Conservation (phyloP, 2,329 filamentous ascomycete species). For the Hypoxylon sp. region DNA sequence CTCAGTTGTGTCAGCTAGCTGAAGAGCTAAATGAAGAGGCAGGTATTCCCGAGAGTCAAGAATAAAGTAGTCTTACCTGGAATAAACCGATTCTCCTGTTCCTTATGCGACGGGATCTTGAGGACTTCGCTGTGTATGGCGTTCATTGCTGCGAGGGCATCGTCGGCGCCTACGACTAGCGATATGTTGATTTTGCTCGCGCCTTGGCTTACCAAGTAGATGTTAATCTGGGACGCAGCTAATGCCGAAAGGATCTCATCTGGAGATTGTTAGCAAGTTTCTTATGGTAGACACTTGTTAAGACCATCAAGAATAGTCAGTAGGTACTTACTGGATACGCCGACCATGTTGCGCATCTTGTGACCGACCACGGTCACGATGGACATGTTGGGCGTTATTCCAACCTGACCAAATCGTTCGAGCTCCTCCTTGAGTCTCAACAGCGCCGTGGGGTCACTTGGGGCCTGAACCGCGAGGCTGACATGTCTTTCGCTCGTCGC, state of each 20-base stretch:
- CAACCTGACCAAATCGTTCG: slow-evolving; percentile 50
- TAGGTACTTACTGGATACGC: slow-evolving; percentile 50
- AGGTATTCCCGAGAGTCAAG: slow-evolving; percentile 13
- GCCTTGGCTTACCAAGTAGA: slow-evolving; percentile 52
- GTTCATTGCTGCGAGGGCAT: slow-evolving; percentile 51
- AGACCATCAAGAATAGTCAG: background rate
- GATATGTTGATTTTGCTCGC: slow-evolving; percentile 54
- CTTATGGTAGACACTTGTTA: background rate
- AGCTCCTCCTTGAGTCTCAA: slow-evolving; percentile 50
- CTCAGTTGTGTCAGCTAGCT: slow-evolving; percentile 25
- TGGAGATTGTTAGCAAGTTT: slow-evolving; percentile 26
- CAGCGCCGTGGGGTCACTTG: slow-evolving; percentile 44
- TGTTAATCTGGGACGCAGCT: slow-evolving; percentile 50
- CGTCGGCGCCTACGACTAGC: slow-evolving; percentile 50
- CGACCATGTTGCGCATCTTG: slow-evolving; percentile 53
- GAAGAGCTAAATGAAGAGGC: background rate
- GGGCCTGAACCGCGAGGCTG: slow-evolving; percentile 51
- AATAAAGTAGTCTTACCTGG: slow-evolving; percentile 43
- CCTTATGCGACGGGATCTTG: slow-evolving; percentile 51
- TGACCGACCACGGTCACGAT: slow-evolving; percentile 53
- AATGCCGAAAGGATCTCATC: slow-evolving; percentile 51
- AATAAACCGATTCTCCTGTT: slow-evolving; percentile 50
- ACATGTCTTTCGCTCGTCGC: slow-evolving; percentile 53
- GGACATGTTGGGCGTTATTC: slow-evolving; percentile 49
- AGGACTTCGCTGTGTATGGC: slow-evolving; percentile 53